These are phyloP conservation scores for Posidonia oceanica DNA, from an alignment of 116 monocot genomes.

Conservation along the genomic window DNA sequence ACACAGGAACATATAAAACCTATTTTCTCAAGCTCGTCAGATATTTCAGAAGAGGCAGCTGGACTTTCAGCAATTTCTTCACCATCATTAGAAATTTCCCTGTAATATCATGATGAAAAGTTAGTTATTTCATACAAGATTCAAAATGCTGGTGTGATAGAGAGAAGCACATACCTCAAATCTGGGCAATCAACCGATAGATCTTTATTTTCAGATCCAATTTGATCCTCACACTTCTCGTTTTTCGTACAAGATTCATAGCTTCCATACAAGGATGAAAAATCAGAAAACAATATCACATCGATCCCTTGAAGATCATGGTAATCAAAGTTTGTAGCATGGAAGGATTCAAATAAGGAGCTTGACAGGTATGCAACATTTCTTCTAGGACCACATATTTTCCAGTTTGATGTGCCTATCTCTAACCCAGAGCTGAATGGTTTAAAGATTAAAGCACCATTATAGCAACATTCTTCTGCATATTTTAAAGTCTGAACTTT, in stretches of 20 bases:
- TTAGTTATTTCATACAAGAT: neutral
- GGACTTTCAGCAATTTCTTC: conserved; percentile 19
- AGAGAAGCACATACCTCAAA: conserved; percentile 20
- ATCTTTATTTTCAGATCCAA: conserved; percentile 11
- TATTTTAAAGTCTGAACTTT: conserved; percentile 53
- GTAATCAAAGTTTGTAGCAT: conserved; percentile 74
- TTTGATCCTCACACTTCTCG: conserved; percentile 1
- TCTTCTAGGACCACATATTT: conserved; percentile 45
- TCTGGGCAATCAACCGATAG: conserved; percentile 3
- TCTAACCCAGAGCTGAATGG: conserved; percentile 89
- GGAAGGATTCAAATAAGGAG: conserved; percentile 51
- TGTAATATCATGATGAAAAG: conserved; percentile 5
- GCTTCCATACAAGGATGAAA: conserved; percentile 35
- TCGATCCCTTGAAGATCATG: conserved; percentile 53
- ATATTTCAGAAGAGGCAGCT: conserved; percentile 19
- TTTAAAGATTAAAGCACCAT: conserved; percentile 54
- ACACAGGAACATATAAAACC: conserved; percentile 69
- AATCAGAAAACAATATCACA: conserved; percentile 72
- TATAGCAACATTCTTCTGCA: conserved; percentile 76
- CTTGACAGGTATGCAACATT: conserved; percentile 66
- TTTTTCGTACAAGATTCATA: conserved; percentile 9
- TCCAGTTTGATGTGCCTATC: conserved; percentile 85
- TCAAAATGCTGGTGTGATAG: no score
- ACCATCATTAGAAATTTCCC: conserved; percentile 14
- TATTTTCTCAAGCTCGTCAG: conserved; percentile 63